A percentile compares a stretch with the other conserved stretches of the same genome.
Conservation (phyloP, 768 basidiomycete species). For the Hericium rajendrae region DNA sequence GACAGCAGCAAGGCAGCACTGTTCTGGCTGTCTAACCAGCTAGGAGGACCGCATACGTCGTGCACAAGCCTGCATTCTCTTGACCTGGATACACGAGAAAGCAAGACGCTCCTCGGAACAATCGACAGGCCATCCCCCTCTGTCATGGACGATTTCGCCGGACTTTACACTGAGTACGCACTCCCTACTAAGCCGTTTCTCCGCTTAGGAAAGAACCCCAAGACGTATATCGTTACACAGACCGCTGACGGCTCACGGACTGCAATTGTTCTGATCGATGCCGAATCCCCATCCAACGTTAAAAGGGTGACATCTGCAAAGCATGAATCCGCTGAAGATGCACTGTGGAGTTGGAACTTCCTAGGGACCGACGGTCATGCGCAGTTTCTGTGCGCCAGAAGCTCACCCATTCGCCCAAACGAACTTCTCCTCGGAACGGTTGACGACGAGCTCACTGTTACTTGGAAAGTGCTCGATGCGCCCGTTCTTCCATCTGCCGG, state of each 20-base stretch:
- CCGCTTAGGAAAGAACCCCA: not conserved
- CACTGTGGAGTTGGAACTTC: slow-evolving; percentile 13
- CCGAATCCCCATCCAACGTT: slow-evolving; percentile 9
- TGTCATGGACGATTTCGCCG: slow-evolving; percentile 20
- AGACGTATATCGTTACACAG: slow-evolving; percentile 10
- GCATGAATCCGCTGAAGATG: not conserved
- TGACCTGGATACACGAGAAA: slow-evolving; percentile 3
- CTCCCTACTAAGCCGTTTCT: slow-evolving; percentile 18
- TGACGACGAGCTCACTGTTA: slow-evolving; percentile 2
- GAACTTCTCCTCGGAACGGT: slow-evolving; percentile 16
- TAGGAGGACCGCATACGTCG: slow-evolving; percentile 22
- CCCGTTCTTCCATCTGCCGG: slow-evolving; percentile 6
- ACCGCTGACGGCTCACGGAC: slow-evolving; percentile 16
- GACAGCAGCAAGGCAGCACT: not conserved
- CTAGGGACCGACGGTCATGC: slow-evolving; percentile 10
- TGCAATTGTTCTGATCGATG: slow-evolving; percentile 14
- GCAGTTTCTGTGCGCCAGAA: slow-evolving; percentile 13
- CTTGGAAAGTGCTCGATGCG: slow-evolving; percentile 11
- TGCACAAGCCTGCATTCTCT: slow-evolving; percentile 18
- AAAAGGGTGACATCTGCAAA: slow-evolving; percentile 4
- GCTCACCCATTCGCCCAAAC: slow-evolving; percentile 8
- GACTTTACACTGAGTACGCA: slow-evolving; percentile 22
- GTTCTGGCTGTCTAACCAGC: slow-evolving; percentile 21
- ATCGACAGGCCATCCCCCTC: slow-evolving; percentile 7
- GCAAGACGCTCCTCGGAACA: slow-evolving; percentile 12